Percentiles rank a stretch among this genome's conserved stretches.
These are phyloP conservation scores for Leccinum boreale DNA, from an alignment of 768 basidiomycete species.

Conservation along the genomic window DNA sequence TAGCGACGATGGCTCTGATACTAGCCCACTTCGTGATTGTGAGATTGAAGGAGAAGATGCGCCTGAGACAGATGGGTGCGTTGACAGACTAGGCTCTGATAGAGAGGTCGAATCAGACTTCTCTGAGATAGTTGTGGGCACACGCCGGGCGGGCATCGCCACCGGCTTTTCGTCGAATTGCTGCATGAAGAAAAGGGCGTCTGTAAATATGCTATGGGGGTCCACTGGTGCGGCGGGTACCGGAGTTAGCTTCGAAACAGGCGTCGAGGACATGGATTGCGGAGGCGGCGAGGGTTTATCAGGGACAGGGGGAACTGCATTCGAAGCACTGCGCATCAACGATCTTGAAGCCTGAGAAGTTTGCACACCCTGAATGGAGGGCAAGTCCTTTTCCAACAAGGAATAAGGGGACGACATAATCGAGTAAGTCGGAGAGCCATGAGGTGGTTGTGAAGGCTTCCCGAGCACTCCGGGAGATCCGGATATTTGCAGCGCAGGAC, in stretches of 20 bases:
- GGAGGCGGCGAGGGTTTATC: conserved; percentile 19
- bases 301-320: conserved; percentile 27
- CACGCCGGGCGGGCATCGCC: conserved; percentile 30
- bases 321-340: conserved; percentile 11
- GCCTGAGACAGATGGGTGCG: conserved; percentile 20
- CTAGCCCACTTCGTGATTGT: conserved; percentile 18
- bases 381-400: conserved; percentile 30
- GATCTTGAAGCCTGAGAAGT: conserved; percentile 13
- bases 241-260: conserved; percentile 25
- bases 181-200: conserved; percentile 70
- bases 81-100: conserved; percentile 26
- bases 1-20: conserved; percentile 36
- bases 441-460: conserved; percentile 21
- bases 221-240: conserved; percentile 13
- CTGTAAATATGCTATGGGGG: conserved; percentile 43
- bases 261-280: conserved; percentile 22
- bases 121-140: conserved; percentile 45
- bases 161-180: conserved; percentile 40
- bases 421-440: conserved; percentile 27
- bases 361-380: conserved; percentile 32
- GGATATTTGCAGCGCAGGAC: conserved; percentile 9
- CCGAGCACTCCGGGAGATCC: conserved; percentile 14
- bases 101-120: conserved; percentile 37
- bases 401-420: conserved; percentile 38
- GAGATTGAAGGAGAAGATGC: conserved; percentile 19